Conservation (phyloP, 257 asterid genomes). For the Petunia secreta region DNA sequence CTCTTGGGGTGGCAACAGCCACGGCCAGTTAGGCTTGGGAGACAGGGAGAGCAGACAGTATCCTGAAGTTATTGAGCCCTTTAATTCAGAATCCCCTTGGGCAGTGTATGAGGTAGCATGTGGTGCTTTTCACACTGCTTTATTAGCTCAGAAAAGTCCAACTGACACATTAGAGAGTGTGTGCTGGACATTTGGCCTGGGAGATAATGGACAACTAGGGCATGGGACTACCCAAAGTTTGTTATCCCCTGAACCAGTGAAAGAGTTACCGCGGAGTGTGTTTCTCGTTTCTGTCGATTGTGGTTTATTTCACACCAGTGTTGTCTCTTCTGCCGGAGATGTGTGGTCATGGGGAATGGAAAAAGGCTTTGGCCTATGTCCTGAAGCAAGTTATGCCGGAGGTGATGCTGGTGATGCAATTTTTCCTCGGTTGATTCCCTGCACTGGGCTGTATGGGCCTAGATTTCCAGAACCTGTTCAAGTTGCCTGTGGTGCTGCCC, state of each 20-base stretch:
- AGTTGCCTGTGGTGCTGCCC: slow-evolving; percentile 94
- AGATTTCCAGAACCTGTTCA: slow-evolving; percentile 61
- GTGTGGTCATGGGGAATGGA: slow-evolving; percentile 99
- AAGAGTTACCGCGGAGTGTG: slow-evolving; percentile 49
- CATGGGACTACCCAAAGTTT: slow-evolving; percentile 70
- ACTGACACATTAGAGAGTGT: slow-evolving; percentile 56
- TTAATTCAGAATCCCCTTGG: slow-evolving; percentile 61
- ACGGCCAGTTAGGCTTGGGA: slow-evolving; percentile 92
- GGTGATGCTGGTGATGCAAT: slow-evolving; percentile 83
- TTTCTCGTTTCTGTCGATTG: slow-evolving; percentile 74
- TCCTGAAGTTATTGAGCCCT: slow-evolving; percentile 64
- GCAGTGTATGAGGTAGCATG: slow-evolving; percentile 76
- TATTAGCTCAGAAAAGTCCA: slow-evolving; percentile 57
- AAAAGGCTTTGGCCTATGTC: slow-evolving; percentile 88
- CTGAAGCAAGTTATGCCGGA: slow-evolving; percentile 74
- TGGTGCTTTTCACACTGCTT: slow-evolving; percentile 84
- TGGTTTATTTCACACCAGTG: slow-evolving; percentile 86
- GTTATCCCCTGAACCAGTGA: slow-evolving; percentile 60
- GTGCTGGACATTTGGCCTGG: slow-evolving; percentile 92
- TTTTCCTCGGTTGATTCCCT: slow-evolving; percentile 56
- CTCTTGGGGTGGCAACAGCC: slow-evolving; percentile 85
- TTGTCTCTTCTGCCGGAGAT: slow-evolving; percentile 77
- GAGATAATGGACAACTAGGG: slow-evolving; percentile 96
- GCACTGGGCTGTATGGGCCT: slow-evolving; percentile 41
- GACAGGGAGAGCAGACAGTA: slow-evolving; percentile 59